These are phyloP conservation scores for Amauroascus niger DNA, from an alignment of 2,329 filamentous ascomycete species.

Conservation along the genomic window DNA sequence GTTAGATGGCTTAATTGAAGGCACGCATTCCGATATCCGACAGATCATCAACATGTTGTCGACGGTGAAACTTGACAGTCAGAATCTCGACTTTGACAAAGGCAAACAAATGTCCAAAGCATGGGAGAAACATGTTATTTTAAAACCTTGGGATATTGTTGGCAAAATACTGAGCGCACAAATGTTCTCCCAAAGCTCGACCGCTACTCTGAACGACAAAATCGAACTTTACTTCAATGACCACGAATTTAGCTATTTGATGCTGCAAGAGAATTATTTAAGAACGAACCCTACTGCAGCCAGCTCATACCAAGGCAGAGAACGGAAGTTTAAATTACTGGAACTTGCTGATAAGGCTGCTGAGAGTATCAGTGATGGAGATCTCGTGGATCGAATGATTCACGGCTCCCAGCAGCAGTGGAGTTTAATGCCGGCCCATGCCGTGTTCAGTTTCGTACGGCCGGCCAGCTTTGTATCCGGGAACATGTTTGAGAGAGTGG, in stretches of 20 bases:
- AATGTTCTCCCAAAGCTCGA: slow-evolving; percentile 74
- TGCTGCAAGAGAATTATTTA: slow-evolving; percentile 98
- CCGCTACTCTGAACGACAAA: slow-evolving; percentile 87
- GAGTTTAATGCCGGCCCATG: slow-evolving; percentile 95
- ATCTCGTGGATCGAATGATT: slow-evolving; percentile 94
- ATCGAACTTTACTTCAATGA: slow-evolving; percentile 99
- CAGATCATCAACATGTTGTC: slow-evolving; percentile 99
- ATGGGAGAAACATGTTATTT: slow-evolving; percentile 94
- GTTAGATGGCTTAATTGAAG: slow-evolving; percentile 88
- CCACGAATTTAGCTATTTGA: slow-evolving; percentile 91
- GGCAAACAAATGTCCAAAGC: slow-evolving; percentile 92
- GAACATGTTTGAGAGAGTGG: slow-evolving; percentile 58
- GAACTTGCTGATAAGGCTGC: slow-evolving; percentile 81
- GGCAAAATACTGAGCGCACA: slow-evolving; percentile 82
- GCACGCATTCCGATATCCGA: slow-evolving; percentile 87
- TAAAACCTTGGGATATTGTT: slow-evolving; percentile 98
- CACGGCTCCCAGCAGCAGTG: slow-evolving; percentile 97
- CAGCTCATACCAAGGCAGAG: slow-evolving; percentile 52
- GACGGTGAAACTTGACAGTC: slow-evolving; percentile 79
- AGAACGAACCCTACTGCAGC: slow-evolving; percentile 64
- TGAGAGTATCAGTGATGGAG: slow-evolving; percentile 93
- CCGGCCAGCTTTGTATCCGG: slow-evolving; percentile 82
- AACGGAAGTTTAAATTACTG: slow-evolving; percentile 69
- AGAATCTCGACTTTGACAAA: slow-evolving; percentile 69
- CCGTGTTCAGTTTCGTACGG: slow-evolving; percentile 86